Conservation (phyloP, 768 basidiomycete species). For the Mrakia frigida region DNA sequence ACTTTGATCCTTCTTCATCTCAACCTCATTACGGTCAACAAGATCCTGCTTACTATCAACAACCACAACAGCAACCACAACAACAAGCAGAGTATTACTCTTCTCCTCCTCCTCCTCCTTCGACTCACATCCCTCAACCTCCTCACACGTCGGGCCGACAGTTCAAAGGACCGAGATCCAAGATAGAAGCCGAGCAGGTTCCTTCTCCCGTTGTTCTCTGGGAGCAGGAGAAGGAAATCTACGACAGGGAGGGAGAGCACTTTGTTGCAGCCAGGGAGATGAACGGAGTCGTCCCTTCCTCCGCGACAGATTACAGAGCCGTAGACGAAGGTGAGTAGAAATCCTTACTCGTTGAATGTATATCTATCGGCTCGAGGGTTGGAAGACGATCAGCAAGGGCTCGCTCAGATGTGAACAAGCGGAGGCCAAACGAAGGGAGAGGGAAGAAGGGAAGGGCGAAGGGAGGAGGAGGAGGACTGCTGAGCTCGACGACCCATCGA, state of each 20-base stretch:
- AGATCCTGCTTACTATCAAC: slow-evolving; percentile 10
- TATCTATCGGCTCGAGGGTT: too few species aligned
- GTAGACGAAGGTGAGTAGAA: slow-evolving; percentile 71
- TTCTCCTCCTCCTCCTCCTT: slow-evolving; percentile 20
- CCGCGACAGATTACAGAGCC: slow-evolving; percentile 81
- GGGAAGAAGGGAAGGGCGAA: too few species aligned
- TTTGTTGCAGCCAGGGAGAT: slow-evolving; percentile 57
- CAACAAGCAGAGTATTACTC: slow-evolving; percentile 30
- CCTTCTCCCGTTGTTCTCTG: slow-evolving; percentile 82
- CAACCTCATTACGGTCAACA: slow-evolving; percentile 19
- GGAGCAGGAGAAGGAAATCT: slow-evolving; percentile 76
- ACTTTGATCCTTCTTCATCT: slow-evolving; percentile 1
- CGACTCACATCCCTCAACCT: slow-evolving; percentile 56
- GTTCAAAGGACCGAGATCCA: slow-evolving; percentile 52
- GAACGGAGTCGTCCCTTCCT: slow-evolving; percentile 61
- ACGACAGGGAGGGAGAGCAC: slow-evolving; percentile 50
- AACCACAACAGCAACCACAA: slow-evolving; percentile 35
- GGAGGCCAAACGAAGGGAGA: too few species aligned
- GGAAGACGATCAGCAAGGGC: too few species aligned
- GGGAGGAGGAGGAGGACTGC: neutral
- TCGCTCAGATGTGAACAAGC: too few species aligned
- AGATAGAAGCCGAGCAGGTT: slow-evolving; percentile 78
- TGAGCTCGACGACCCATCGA: too few species aligned
- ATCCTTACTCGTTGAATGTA: too few species aligned
- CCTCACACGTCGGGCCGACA: slow-evolving; percentile 61